Evolutionary conservation across 2,329 filamentous ascomycete species (phyloP), one percentile per base, ranked within the genome.

Genomic region (Calcarisporium arbuscula): DNA sequence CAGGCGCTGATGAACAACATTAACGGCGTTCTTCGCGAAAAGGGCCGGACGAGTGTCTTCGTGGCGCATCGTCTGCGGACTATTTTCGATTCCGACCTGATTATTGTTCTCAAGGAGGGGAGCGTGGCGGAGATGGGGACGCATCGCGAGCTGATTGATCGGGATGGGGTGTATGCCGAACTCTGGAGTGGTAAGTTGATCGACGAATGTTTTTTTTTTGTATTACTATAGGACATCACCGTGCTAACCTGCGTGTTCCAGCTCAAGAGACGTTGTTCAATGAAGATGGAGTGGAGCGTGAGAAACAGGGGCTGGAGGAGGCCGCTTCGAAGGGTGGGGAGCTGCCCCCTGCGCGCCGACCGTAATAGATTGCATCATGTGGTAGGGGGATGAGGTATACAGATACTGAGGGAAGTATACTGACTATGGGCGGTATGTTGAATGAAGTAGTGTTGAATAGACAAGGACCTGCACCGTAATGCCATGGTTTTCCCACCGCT

Each of bases 61-160:
- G 84, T 98, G 5, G 92, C 92, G 6, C 92, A 96, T 59, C 76
- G 92, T 14, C 64, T 98, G 40, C 77, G 90, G 34, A 96, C 92
- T 0, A 95, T 98, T 45, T 94, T 85, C 52, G 92, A 96, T 52
- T 85, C 85, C 25, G 85, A 96, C 60, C 67, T 89, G 49, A 96
- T 96, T 48, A 89, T 96, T 49, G 92, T 96, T 23, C 65, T 96
- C 37, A 82, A 81, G 54, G 80, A 85, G 40, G 92, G 92, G 0
- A 68, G 67, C 11, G 88, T 96, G n/a, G 86, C 81, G 3, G 92
- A 96, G 64, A 79, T 76, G 58, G 92, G 92, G 11, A 94, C 85
- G 12, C 92, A 98, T 58, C 74, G 82, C 39, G 76, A 92, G 56
- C 63, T 98, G 39, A 77, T 96, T 42, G 83, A 92, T 46, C 68